These are phyloP conservation scores for Rhodotorula toruloides DNA, from an alignment of 768 basidiomycete genomes.

Conservation along the genomic window DNA sequence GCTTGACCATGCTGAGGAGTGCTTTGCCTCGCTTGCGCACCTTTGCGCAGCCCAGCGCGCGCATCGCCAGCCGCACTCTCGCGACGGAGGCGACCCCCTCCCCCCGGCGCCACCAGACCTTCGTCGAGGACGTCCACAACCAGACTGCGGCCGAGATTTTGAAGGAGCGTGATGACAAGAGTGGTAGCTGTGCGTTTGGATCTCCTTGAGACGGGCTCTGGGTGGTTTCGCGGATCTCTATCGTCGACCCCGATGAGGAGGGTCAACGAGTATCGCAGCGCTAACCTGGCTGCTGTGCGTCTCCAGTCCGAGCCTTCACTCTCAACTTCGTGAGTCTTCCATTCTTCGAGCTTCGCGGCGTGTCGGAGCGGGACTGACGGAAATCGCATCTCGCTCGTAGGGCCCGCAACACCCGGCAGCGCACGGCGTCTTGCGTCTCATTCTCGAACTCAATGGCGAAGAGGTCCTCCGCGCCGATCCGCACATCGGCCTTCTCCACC, in stretches of 20 bases:
- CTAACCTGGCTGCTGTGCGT: no score
- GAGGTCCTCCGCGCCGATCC: conserved; percentile 57
- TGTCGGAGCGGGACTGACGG: no score
- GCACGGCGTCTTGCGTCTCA: conserved; percentile 95
- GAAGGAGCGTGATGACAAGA: conserved; percentile 53
- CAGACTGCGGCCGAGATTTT: conserved; percentile 74
- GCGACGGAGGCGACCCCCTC: conserved; percentile 23
- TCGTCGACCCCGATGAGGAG: not conserved
- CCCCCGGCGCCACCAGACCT: conserved; percentile 30
- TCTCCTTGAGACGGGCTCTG: no score
- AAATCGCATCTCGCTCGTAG: no score
- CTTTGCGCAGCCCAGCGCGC: not conserved
- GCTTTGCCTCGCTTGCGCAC: conserved; percentile 2
- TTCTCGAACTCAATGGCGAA: conserved; percentile 95
- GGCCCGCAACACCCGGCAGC: conserved; percentile 93
- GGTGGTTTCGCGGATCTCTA: not conserved
- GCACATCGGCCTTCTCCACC: conserved; percentile 90
- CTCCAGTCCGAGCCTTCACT: no score
- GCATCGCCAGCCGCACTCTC: conserved; percentile 6
- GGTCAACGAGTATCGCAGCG: no score
- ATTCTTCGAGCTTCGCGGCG: no score
- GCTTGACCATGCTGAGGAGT: conserved; percentile 1
- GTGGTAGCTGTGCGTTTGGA: conserved; percentile 8
- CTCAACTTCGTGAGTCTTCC: no score
- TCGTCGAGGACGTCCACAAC: conserved; percentile 78